A percentile compares a stretch with the other conserved stretches of the same genome.
These are phyloP conservation scores for Stropharia rugosoannulata DNA, from an alignment of 768 basidiomycete species.

Conservation along the genomic window DNA sequence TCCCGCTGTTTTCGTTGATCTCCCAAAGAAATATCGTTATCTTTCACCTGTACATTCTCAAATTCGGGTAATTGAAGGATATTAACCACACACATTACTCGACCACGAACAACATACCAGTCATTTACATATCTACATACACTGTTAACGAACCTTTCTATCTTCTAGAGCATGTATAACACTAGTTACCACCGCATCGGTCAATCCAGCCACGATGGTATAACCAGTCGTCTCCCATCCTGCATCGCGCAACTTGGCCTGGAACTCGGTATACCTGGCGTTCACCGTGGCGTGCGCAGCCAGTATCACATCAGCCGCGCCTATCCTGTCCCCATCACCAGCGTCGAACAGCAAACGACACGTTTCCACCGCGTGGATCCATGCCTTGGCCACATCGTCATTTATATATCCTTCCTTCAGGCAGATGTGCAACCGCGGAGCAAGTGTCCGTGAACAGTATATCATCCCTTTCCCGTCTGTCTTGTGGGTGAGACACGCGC, in stretches of 20 bases:
- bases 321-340: background rate
- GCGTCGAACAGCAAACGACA: conserved; percentile 23
- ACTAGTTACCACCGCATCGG: conserved; percentile 26
- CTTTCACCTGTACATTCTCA: no score
- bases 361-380: conserved; percentile 45
- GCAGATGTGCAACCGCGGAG: conserved; percentile 38
- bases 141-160: conserved; percentile 19
- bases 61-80: no score
- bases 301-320: background rate
- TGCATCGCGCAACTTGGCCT: background rate
- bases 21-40: no score
- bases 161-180: conserved; percentile 4
- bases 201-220: conserved; percentile 28
- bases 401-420: conserved; percentile 49
- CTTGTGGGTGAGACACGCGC: conserved; percentile 16
- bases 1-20: no score
- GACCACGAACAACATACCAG: no score
- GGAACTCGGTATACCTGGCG: background rate
- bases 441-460: conserved; percentile 10
- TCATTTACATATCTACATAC: no score
- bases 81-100: no score
- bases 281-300: conserved; percentile 2
- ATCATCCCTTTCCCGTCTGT: background rate
- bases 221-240: conserved; percentile 22
- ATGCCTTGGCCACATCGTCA: conserved; percentile 55